These are phyloP conservation scores for Umbelopsis sp. DNA, from an alignment of 192 early-diverging fungal species.

Conservation along the genomic window DNA sequence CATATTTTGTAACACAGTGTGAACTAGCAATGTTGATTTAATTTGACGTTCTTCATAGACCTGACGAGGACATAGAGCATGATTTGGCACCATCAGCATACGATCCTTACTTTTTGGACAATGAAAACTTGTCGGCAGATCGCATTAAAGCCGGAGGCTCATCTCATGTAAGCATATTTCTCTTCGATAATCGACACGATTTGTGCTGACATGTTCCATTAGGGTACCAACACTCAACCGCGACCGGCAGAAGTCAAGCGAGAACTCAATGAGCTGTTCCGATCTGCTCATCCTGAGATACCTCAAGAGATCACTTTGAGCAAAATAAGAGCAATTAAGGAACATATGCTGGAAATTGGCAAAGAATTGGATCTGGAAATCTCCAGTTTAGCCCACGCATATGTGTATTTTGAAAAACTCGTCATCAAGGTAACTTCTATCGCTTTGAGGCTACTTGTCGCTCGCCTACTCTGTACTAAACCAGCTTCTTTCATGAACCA, in stretches of 20 bases:
- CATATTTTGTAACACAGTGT: too few species aligned
- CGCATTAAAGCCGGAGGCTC: slow-evolving; percentile 6
- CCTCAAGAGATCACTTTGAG: slow-evolving; percentile 81
- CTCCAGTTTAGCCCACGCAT: slow-evolving; percentile 85
- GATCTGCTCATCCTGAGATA: slow-evolving; percentile 78
- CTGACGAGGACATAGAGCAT: slow-evolving; percentile 25
- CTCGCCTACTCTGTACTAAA: neutral
- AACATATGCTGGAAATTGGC: slow-evolving; percentile 68
- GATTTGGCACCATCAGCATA: slow-evolving; percentile 45
- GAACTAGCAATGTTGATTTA: neutral
- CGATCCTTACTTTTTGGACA: slow-evolving; percentile 83
- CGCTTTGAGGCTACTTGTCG: neutral
- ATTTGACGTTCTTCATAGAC: slow-evolving; percentile 30
- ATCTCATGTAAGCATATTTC: slow-evolving; percentile 15
- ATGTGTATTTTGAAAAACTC: slow-evolving; percentile 97
- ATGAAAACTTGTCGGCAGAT: neutral
- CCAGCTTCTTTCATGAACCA: neutral
- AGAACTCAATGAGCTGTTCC: slow-evolving; percentile 88
- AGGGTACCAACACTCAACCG: slow-evolving; percentile 29
- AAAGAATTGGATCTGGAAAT: slow-evolving; percentile 81
- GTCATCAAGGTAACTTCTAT: slow-evolving; percentile 68
- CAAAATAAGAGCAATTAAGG: slow-evolving; percentile 85
- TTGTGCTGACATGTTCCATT: neutral
- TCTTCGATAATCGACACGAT: neutral
- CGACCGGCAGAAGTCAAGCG: slow-evolving; percentile 82